Evolutionary conservation across 192 early-diverging fungal genomes (phyloP).

Genomic region (Coemansia sp.): DNA sequence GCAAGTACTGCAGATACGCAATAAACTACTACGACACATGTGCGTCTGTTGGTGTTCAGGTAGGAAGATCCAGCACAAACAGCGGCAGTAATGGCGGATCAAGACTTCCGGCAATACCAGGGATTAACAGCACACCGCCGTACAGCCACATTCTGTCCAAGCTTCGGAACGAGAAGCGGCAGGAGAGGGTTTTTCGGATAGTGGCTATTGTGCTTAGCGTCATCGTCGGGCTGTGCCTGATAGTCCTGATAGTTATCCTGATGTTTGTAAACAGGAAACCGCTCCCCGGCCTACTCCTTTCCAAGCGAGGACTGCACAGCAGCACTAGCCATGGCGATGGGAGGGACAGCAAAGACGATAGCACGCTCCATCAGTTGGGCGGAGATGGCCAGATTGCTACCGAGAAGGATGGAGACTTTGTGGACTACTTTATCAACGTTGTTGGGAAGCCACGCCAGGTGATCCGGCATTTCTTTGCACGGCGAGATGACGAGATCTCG

Average conservation of each 20-base stretch:
- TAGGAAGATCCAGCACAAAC: background rate
- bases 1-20: slow-evolving; percentile 48
- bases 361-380: slow-evolving; percentile 21
- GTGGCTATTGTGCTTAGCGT: slow-evolving; percentile 46
- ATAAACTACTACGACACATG: slow-evolving; percentile 37
- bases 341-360: slow-evolving; percentile 24
- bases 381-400: background rate
- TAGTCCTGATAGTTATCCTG: slow-evolving; percentile 23
- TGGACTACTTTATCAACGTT: slow-evolving; percentile 41
- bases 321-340: background rate
- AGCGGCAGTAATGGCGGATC: slow-evolving; percentile 2
- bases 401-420: slow-evolving; percentile 34
- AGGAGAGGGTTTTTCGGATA: slow-evolving; percentile 40
- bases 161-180: slow-evolving; percentile 32
- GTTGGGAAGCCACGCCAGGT: slow-evolving; percentile 52
- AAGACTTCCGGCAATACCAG: slow-evolving; percentile 3
- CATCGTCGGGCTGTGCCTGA: slow-evolving; percentile 33
- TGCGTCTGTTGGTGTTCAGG: slow-evolving; percentile 31
- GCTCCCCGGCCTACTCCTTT: background rate
- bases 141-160: slow-evolving; percentile 15
- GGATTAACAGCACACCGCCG: background rate
- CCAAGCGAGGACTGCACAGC: slow-evolving; percentile 1
- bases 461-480: slow-evolving; percentile 64
- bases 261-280: slow-evolving; percentile 12
- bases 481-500: slow-evolving; percentile 75